Evolutionary conservation across 1,284 basidiomycete species (phyloP), one percentile per base, ranked within the genome.

Genomic region (Xerocomus minutiporus): DNA sequence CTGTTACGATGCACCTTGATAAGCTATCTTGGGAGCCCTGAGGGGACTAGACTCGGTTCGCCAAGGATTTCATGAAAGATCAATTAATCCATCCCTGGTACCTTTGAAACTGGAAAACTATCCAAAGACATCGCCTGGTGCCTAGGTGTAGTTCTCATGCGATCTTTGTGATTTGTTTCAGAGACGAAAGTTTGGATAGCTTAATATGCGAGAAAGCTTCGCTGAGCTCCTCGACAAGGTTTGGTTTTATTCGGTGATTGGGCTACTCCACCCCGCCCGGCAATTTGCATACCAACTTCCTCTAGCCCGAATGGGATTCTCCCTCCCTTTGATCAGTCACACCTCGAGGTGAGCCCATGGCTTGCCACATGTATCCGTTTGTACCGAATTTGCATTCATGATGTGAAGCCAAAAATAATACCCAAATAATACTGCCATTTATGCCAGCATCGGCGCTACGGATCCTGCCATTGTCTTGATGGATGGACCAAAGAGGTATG

Each of bases 321-420:
- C 67, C 59, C 39, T 38, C 36, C 47, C 56, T 68, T 56, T 0
- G 53, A 69, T 71, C 67, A 65, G 60, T 71, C 65, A 71, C 64
- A 48, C 67, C 65, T 70, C 65, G 67, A 69, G 65, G 67, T 58
- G 57, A 65, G 59, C 49, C 66, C 65, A 61, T 70, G 34, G 65
- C 58, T 59, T 57, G 52, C 64, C 68, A 67, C 68, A 68, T 68
- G 68, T 60, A 63, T 52, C 41, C 56, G 36, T 25, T 29, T 54
- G 59, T 63, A 32, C 68, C 67, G 56, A 62, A 66, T 66, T 69
- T 63, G 64, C 54, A 41, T 61, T 66, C 59, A 59, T 59, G 60
- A 62, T 63, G 62, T 50, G 57, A 61, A 61, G 49, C 41, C 49
- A 39, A 39, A 39, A 39, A 39, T 39, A 39, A 3, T 15, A 20